These are phyloP conservation scores for Stevia rebaudiana DNA, from an alignment of 140 eudicot species.

Conservation along the genomic window DNA sequence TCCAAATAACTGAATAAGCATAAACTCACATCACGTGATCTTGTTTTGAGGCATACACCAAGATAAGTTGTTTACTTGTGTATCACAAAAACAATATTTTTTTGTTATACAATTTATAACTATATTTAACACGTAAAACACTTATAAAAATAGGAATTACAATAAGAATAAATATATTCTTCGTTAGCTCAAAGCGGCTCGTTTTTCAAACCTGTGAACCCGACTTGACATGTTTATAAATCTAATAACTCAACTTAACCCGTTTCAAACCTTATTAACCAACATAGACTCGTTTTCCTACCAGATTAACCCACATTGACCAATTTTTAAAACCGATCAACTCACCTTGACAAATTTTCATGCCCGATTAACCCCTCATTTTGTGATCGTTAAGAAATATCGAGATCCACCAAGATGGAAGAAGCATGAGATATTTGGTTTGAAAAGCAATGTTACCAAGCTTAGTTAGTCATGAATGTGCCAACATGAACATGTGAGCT, in stretches of 20 bases:
- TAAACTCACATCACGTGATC: conserved; percentile 3
- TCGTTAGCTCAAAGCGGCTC: no score
- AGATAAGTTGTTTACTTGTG: not conserved
- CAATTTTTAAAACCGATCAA: no score
- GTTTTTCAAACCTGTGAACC: no score
- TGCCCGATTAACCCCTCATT: not conserved
- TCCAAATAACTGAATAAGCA: not conserved
- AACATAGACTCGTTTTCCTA: no score
- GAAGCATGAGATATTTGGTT: conserved; percentile 19
- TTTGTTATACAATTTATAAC: not conserved
- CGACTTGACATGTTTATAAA: no score
- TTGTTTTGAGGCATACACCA: not conserved
- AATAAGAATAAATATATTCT: not conserved
- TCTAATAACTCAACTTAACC: no score
- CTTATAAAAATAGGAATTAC: not conserved
- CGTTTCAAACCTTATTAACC: no score
- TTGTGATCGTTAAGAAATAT: not conserved
- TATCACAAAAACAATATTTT: not conserved
- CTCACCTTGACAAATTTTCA: no score
- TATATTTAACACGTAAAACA: not conserved
- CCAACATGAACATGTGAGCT: conserved; percentile 42
- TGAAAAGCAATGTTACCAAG: conserved; percentile 20
- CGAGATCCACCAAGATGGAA: not conserved
- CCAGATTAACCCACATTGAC: no score
- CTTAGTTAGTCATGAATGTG: conserved; percentile 27